Percentiles rank a stretch among this genome's conserved stretches.
phyloP scores from a whole-genome alignment of 2,329 filamentous ascomycete species.

The Madurella mycetomatis region DNA sequence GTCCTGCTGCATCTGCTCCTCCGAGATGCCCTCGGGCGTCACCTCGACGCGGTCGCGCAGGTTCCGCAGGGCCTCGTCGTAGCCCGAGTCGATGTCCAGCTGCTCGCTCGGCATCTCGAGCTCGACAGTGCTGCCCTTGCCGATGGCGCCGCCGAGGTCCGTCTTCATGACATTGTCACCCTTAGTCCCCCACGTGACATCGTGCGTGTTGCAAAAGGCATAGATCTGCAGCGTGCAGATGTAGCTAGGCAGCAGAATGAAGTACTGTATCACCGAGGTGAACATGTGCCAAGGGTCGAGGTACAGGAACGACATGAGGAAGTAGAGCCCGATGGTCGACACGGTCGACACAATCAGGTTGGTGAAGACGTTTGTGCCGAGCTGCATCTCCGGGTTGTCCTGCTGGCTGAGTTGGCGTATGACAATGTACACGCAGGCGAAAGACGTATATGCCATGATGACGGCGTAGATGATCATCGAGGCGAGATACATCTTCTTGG shows the following conservation, averaged over 20 bases:
- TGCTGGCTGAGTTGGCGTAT: conserved; percentile 65
- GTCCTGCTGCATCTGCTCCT: conserved; percentile 89
- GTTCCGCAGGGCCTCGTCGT: conserved; percentile 94
- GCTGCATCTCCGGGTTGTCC: conserved; percentile 40
- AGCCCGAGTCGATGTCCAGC: conserved; percentile 95
- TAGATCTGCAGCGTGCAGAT: conserved; percentile 98
- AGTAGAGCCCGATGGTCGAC: conserved; percentile 89
- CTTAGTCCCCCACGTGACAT: conserved; percentile 98
- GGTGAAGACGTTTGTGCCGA: conserved; percentile 89
- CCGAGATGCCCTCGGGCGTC: conserved; percentile 53
- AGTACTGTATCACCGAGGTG: conserved; percentile 86
- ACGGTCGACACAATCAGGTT: conserved; percentile 88
- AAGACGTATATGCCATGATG: conserved; percentile 95
- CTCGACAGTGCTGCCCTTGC: conserved; percentile 75
- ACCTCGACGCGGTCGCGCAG: conserved; percentile 91
- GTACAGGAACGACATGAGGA: conserved; percentile 94
- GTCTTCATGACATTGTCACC: conserved; percentile 94
- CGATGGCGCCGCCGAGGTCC: conserved; percentile 81
- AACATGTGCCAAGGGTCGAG: conserved; percentile 99
- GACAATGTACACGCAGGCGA: conserved; percentile 85
- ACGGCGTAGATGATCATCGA: conserved; percentile 87
- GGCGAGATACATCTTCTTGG: conserved; percentile 81
- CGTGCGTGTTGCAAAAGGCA: conserved; percentile 98
- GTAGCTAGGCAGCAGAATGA: conserved; percentile 84
- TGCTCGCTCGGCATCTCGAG: conserved; percentile 98